Percentiles rank a stretch among this genome's conserved stretches.
Evolutionary conservation across 78 protist species (phyloP).

Genomic region (Dictyostelium discoideum): DNA sequence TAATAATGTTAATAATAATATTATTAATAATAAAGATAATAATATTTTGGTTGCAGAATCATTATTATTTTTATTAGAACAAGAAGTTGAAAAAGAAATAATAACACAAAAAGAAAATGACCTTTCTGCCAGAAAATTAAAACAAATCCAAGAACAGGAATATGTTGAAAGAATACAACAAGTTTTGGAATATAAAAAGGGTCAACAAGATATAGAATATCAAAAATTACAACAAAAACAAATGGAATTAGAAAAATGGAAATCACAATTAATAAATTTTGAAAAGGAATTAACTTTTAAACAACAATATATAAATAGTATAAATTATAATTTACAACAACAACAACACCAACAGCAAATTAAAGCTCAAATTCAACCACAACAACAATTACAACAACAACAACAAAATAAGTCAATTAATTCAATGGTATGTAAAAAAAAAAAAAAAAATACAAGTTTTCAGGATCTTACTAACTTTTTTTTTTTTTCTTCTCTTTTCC

Average conservation of each 20-base stretch:
- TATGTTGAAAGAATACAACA: conserved; percentile 49
- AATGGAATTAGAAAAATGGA: conserved; percentile 38
- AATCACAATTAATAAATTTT: not conserved
- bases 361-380: not conserved
- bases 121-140: not conserved
- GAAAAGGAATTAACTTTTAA: conserved; percentile 29
- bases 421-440: not conserved
- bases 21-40: not conserved
- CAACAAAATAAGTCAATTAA: not conserved
- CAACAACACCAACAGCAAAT: not conserved
- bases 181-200: conserved; percentile 50
- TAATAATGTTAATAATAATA: not conserved
- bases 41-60: not conserved
- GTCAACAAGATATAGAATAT: conserved; percentile 46
- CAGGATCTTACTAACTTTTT: not conserved
- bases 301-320: not conserved
- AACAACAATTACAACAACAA: not conserved
- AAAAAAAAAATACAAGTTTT: not conserved
- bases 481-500: not conserved
- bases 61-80: conserved; percentile 39
- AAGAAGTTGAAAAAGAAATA: conserved; percentile 63
- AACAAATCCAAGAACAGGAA: conserved; percentile 38
- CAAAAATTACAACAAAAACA: conserved; percentile 31
- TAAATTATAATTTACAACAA: not conserved
- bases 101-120: conserved; percentile 59